Conservation (phyloP, 371 early-diverging fungal species). For the Apophysomyces elegans region DNA sequence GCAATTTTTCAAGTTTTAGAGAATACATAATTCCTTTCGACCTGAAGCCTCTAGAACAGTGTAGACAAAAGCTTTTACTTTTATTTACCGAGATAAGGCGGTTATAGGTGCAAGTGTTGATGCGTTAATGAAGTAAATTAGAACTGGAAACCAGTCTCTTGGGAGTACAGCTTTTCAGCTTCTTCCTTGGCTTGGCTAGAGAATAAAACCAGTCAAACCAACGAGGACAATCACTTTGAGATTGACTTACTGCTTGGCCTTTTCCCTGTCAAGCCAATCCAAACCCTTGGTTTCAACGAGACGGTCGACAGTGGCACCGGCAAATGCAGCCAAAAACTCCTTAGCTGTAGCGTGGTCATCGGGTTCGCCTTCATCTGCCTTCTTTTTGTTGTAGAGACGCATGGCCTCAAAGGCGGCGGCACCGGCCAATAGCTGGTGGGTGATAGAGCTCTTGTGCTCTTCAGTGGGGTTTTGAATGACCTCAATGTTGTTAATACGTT, state of each 20-base stretch:
- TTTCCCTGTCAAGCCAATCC: constrained; percentile 11
- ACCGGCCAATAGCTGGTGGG: constrained; percentile 45
- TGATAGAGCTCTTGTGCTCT: constrained; percentile 38
- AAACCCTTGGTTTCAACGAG: constrained; percentile 17
- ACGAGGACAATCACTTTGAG: background rate
- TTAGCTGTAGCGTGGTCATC: constrained; percentile 38
- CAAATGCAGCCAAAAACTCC: constrained; percentile 42
- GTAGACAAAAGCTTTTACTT: background rate
- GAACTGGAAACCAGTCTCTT: constrained; percentile 17
- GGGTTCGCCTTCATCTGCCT: constrained; percentile 18
- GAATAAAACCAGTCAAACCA: background rate
- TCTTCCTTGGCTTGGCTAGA: constrained; percentile 30
- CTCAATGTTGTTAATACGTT: constrained; percentile 17
- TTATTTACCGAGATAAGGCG: too few relatives aligned
- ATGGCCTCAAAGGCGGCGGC: constrained; percentile 52
- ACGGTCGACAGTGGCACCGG: constrained; percentile 37
- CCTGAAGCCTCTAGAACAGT: too few relatives aligned
- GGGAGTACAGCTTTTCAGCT: constrained; percentile 34
- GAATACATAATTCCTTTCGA: too few relatives aligned
- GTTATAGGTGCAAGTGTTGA: background rate
- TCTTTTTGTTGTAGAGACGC: constrained; percentile 33
- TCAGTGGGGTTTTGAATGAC: constrained; percentile 19
- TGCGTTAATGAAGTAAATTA: background rate
- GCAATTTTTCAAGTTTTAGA: too few relatives aligned
- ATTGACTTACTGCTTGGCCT: constrained; percentile 13